Percentiles rank a stretch among this genome's conserved stretches.
These are phyloP conservation scores for Phanerodontia chrysosporium DNA, from an alignment of 768 basidiomycete genomes.

Conservation along the genomic window DNA sequence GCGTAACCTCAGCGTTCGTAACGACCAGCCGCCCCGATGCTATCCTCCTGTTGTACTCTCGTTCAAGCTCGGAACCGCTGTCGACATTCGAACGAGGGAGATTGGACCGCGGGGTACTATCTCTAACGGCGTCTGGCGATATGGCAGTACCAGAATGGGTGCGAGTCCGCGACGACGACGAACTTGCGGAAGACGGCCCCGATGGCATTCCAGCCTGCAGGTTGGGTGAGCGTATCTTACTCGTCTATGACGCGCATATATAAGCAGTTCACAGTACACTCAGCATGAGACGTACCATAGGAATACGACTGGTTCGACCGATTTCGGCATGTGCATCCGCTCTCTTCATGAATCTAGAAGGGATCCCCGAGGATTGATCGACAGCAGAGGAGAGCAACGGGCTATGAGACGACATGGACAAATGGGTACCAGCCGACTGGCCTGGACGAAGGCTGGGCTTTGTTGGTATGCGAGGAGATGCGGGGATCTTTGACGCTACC, in stretches of 20 bases:
- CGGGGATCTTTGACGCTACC: neutral
- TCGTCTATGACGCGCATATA: neutral
- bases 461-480: neutral
- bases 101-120: neutral
- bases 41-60: conserved; percentile 8
- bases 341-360: conserved; percentile 7
- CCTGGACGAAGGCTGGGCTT: conserved; percentile 7
- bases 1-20: conserved; percentile 21
- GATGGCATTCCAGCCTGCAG: neutral
- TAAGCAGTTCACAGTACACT: neutral
- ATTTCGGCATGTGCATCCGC: neutral
- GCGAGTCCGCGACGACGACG: no score
- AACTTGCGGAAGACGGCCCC: neutral
- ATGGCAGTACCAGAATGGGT: no score
- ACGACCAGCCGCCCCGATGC: conserved; percentile 19
- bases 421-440: neutral
- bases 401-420: neutral
- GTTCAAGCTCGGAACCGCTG: conserved; percentile 22
- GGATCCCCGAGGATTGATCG: neutral
- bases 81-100: conserved; percentile 7
- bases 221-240: conserved; percentile 6
- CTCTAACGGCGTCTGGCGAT: no score
- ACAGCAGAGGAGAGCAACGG: neutral
- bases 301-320: neutral
- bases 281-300: neutral